Conservation (phyloP, 441 rosid species). For the Gossypium aridum region DNA sequence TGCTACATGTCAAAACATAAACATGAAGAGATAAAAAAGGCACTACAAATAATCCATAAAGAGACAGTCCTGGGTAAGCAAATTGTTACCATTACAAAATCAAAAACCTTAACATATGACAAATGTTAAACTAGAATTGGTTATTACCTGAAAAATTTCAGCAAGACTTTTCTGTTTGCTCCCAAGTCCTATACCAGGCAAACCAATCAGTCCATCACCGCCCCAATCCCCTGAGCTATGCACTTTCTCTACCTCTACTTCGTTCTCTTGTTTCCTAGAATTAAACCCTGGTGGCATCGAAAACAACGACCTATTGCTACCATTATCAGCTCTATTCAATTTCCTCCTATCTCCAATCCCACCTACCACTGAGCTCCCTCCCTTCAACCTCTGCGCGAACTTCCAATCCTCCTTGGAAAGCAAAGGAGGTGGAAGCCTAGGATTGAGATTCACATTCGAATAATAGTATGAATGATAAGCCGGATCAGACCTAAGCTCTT, state of each 20-base stretch:
- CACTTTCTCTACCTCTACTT: constrained; percentile 32
- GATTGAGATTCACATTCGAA: constrained; percentile 82
- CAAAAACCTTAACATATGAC: too few relatives aligned
- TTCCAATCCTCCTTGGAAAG: not conserved
- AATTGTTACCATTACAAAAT: not conserved
- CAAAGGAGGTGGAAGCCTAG: constrained; percentile 90
- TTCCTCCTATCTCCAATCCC: constrained; percentile 82
- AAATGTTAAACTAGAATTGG: not conserved
- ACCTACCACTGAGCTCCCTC: constrained; percentile 51
- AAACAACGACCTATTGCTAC: constrained; percentile 45
- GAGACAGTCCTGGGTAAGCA: not conserved
- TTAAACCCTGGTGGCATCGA: constrained; percentile 86
- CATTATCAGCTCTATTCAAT: constrained; percentile 40
- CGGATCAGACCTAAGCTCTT: constrained; percentile 90
- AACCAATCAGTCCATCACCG: constrained; percentile 81
- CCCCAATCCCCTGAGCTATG: constrained; percentile 59
- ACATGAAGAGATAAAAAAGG: not conserved
- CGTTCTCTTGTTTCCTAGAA: constrained; percentile 50
- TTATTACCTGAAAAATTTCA: constrained; percentile 81
- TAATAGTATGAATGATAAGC: constrained; percentile 70
- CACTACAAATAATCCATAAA: not conserved
- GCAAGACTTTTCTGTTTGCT: constrained; percentile 80
- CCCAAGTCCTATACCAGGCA: constrained; percentile 65
- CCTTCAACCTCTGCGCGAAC: constrained; percentile 67
- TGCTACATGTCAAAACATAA: not conserved